phyloP scores from a whole-genome alignment of 371 early-diverging fungal species.

The Mortierella sp. region DNA sequence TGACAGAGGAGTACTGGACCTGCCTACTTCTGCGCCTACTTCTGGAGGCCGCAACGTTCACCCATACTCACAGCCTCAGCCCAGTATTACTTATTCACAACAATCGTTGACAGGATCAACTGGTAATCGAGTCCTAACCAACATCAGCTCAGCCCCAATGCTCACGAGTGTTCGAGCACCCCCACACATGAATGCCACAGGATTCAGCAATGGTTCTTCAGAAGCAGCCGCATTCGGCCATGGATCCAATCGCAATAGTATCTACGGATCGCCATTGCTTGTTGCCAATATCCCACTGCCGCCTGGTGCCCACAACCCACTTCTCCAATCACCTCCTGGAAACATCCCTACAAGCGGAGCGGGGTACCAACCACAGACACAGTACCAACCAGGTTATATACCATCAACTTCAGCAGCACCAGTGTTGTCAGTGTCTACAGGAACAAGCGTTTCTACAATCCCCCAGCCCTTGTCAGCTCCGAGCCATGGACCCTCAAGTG shows the following conservation, averaged over 20 bases:
- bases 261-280: slow-evolving; percentile 35
- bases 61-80: slow-evolving; percentile 7
- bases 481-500: neutral
- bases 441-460: neutral
- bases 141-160: slow-evolving; percentile 25
- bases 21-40: neutral
- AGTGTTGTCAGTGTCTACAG: neutral
- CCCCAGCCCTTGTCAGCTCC: slow-evolving; percentile 10
- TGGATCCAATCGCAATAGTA: slow-evolving; percentile 23
- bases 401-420: neutral
- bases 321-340: slow-evolving; percentile 21
- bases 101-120: neutral
- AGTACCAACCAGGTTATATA: slow-evolving; percentile 24
- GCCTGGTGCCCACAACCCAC: slow-evolving; percentile 39
- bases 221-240: neutral
- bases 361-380: slow-evolving; percentile 32
- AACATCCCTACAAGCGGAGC: neutral
- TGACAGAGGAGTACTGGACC: neutral
- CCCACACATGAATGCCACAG: slow-evolving; percentile 1
- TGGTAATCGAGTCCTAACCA: slow-evolving; percentile 18
- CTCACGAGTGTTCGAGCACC: neutral
- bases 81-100: neutral
- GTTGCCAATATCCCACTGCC: slow-evolving; percentile 39
- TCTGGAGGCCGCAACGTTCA: neutral
- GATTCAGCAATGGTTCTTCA: slow-evolving; percentile 11